These are phyloP conservation scores for Sporothrix protearum DNA, from an alignment of 2,329 filamentous ascomycete species.

Conservation along the genomic window DNA sequence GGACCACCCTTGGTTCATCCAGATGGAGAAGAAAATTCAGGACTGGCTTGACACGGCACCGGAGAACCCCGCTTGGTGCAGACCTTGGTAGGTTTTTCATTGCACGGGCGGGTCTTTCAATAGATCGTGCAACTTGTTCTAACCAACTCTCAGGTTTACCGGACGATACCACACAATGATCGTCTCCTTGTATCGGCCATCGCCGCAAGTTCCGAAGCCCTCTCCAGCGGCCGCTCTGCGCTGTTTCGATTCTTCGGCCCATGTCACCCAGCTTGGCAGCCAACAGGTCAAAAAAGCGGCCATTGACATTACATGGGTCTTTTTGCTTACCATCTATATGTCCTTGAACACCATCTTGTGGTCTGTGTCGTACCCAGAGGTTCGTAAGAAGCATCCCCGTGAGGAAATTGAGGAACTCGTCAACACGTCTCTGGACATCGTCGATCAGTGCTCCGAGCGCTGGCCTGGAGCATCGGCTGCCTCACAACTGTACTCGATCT, in stretches of 20 bases:
- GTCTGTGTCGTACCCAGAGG: constrained; percentile 81
- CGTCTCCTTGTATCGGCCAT: constrained; percentile 82
- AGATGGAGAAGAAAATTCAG: constrained; percentile 74
- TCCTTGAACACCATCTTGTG: constrained; percentile 87
- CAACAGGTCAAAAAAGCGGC: constrained; percentile 72
- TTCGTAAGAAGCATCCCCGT: constrained; percentile 67
- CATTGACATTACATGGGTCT: constrained; percentile 91
- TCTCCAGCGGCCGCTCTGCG: constrained; percentile 71
- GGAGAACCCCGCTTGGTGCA: constrained; percentile 66
- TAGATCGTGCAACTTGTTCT: constrained; percentile 18
- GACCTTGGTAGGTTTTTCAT: constrained; percentile 64
- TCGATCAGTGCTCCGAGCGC: constrained; percentile 74
- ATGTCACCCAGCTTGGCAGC: constrained; percentile 75
- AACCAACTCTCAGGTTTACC: constrained; percentile 50
- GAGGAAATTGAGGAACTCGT: constrained; percentile 75
- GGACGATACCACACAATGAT: constrained; percentile 81
- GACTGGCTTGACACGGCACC: constrained; percentile 77
- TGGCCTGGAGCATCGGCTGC: constrained; percentile 90
- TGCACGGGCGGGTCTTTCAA: neutral
- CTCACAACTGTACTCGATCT: constrained; percentile 78
- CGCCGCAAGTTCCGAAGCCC: constrained; percentile 84
- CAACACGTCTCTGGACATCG: constrained; percentile 69
- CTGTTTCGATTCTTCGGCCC: constrained; percentile 78
- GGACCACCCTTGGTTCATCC: constrained; percentile 78
- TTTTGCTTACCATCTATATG: constrained; percentile 85